Percentiles rank a stretch among this genome's conserved stretches.
Conservation (phyloP, 2,329 filamentous ascomycete species). For the Microcera coccophila region DNA sequence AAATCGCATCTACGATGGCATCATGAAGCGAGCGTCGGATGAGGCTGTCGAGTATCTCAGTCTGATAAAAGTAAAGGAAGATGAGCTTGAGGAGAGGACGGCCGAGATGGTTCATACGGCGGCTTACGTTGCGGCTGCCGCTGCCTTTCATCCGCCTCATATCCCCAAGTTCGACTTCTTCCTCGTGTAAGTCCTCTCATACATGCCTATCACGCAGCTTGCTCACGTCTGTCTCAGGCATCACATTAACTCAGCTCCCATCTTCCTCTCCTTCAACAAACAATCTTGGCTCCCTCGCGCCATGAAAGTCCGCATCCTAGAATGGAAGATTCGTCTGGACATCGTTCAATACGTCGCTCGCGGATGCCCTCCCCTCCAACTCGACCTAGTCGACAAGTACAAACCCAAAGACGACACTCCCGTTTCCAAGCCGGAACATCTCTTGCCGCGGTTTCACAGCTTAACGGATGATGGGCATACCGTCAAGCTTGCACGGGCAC, state of each 20-base stretch:
- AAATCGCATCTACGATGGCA: conserved; percentile 66
- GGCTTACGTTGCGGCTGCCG: conserved; percentile 46
- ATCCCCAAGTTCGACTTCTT: conserved; percentile 78
- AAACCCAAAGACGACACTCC: conserved; percentile 45
- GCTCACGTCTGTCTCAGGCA: conserved; percentile 53
- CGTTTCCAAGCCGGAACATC: conserved; percentile 43
- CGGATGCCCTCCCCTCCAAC: conserved; percentile 55
- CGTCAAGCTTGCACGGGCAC: conserved; percentile 68
- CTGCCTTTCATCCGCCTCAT: conserved; percentile 62
- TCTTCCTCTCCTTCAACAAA: conserved; percentile 67
- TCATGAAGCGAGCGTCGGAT: conserved; percentile 58
- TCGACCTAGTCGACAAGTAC: conserved; percentile 60
- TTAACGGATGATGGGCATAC: conserved; percentile 76
- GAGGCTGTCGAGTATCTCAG: conserved; percentile 60
- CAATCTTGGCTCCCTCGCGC: conserved; percentile 57
- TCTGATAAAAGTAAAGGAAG: conserved; percentile 53
- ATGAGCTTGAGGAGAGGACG: conserved; percentile 53
- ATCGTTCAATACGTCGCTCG: conserved; percentile 70
- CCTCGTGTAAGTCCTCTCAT: conserved; percentile 44
- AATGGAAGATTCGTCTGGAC: conserved; percentile 77
- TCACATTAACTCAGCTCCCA: conserved; percentile 64
- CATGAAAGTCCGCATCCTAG: conserved; percentile 66
- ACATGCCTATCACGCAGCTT: too few species aligned
- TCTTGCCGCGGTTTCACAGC: conserved; percentile 45
- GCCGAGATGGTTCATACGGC: conserved; percentile 66